phyloP scores from a whole-genome alignment of 768 basidiomycete genomes.

The Phylloporus sp. region DNA sequence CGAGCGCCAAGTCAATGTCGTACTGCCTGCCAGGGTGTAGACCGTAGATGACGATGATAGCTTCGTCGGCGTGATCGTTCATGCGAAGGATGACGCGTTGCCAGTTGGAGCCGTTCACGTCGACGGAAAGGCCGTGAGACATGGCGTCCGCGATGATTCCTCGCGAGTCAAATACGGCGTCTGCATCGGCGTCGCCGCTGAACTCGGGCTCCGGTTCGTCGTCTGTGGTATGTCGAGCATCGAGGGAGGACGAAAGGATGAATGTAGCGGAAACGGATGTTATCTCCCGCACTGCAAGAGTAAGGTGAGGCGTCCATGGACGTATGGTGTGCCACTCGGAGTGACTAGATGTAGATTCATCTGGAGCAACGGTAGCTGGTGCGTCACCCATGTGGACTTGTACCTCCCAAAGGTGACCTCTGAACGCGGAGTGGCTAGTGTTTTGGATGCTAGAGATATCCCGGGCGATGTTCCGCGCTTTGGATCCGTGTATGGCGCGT shows the following conservation, averaged over 20 bases:
- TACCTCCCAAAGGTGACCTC: background rate
- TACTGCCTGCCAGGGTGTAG: conserved; percentile 86
- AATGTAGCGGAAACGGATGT: conserved; percentile 81
- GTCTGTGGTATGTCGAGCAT: conserved; percentile 19
- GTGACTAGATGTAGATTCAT: conserved; percentile 17
- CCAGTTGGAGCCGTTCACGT: conserved; percentile 77
- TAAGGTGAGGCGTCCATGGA: conserved; percentile 71
- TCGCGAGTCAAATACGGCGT: conserved; percentile 28
- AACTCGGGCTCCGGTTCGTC: conserved; percentile 28
- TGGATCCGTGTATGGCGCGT: background rate
- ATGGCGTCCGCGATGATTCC: conserved; percentile 62
- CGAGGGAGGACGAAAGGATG: conserved; percentile 54
- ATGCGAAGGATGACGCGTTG: conserved; percentile 73
- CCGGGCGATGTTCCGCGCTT: background rate
- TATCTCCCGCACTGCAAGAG: conserved; percentile 69
- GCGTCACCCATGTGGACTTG: conserved; percentile 18
- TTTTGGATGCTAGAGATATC: background rate
- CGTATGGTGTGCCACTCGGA: conserved; percentile 65
- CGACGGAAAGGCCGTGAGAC: conserved; percentile 69
- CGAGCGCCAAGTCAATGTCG: conserved; percentile 79
- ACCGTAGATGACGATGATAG: conserved; percentile 86
- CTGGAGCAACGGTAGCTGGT: background rate
- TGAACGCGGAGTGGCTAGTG: background rate
- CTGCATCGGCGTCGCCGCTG: conserved; percentile 28
- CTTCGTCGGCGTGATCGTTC: conserved; percentile 79